phyloP scores from a whole-genome alignment of 129 eudicot genomes.

The Arctium minus region DNA sequence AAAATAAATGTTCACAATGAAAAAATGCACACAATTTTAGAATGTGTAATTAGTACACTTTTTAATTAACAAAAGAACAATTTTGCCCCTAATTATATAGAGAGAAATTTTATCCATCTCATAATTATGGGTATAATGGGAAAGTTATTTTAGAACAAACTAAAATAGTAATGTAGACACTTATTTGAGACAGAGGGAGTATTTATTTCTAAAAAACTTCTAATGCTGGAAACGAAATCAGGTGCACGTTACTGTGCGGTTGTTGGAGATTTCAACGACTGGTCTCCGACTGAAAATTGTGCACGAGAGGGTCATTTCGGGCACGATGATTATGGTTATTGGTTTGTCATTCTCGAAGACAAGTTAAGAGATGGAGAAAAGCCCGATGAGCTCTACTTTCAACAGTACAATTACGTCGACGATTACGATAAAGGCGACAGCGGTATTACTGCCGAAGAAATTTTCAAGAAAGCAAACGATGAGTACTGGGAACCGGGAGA shows the following conservation, averaged over 20 bases:
- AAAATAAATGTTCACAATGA: too few relatives aligned
- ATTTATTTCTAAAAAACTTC: not conserved
- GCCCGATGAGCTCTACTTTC: constrained; percentile 79
- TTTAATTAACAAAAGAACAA: too few relatives aligned
- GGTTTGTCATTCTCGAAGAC: constrained; percentile 95
- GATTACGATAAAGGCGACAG: constrained; percentile 91
- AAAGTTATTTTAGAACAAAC: too few relatives aligned
- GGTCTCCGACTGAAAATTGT: constrained; percentile 88
- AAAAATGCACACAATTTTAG: too few relatives aligned
- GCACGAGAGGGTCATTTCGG: constrained; percentile 95
- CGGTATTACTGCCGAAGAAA: constrained; percentile 62
- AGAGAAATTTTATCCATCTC: too few relatives aligned
- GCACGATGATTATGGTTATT: constrained; percentile 95
- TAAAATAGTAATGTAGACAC: too few relatives aligned
- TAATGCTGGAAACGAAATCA: constrained; percentile 26
- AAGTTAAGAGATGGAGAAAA: constrained; percentile 82
- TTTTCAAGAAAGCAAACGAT: constrained; percentile 79
- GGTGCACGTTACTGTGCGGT: constrained; percentile 98
- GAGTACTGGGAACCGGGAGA: constrained; percentile 99
- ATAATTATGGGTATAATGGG: too few relatives aligned
- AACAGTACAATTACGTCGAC: constrained; percentile 75
- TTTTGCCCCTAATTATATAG: too few relatives aligned
- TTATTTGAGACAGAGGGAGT: too few relatives aligned
- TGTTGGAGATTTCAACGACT: constrained; percentile 84
- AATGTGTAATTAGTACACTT: too few relatives aligned